phyloP scores from a whole-genome alignment of 306 rosid species.

The Leucaena leucocephala region DNA sequence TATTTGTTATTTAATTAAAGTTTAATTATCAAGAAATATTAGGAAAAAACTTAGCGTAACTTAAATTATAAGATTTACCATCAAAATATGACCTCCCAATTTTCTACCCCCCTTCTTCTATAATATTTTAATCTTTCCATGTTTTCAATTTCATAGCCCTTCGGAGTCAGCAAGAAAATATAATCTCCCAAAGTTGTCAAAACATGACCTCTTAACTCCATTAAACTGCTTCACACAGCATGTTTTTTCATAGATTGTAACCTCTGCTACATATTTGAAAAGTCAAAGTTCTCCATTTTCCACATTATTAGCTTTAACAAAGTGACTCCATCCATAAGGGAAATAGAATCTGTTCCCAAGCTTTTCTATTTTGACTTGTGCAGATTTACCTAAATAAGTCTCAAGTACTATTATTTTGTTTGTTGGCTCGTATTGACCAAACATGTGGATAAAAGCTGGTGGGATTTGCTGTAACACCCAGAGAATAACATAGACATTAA shows the following conservation, averaged over 20 bases:
- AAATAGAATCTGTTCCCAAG: not conserved
- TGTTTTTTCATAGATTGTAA: not conserved
- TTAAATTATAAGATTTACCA: no score
- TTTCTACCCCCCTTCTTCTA: not conserved
- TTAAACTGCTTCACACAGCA: not conserved
- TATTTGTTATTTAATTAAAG: no score
- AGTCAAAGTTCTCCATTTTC: not conserved
- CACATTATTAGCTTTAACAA: not conserved
- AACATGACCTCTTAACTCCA: no score
- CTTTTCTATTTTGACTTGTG: constrained; percentile 4
- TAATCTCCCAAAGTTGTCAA: not conserved
- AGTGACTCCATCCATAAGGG: not conserved
- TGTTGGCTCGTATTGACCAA: no score
- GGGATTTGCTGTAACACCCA: no score
- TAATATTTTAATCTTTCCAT: no score
- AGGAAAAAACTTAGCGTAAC: no score
- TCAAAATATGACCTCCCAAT: not conserved
- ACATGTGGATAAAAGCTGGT: no score
- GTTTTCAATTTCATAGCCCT: no score
- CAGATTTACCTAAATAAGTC: not conserved
- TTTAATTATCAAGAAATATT: no score
- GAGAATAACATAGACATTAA: no score
- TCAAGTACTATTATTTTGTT: no score
- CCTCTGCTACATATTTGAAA: not conserved
- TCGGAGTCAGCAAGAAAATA: not conserved